Base-by-base conservation (phyloP, 805 yeast genomes). In the Ogataea pilisensis region DNA sequence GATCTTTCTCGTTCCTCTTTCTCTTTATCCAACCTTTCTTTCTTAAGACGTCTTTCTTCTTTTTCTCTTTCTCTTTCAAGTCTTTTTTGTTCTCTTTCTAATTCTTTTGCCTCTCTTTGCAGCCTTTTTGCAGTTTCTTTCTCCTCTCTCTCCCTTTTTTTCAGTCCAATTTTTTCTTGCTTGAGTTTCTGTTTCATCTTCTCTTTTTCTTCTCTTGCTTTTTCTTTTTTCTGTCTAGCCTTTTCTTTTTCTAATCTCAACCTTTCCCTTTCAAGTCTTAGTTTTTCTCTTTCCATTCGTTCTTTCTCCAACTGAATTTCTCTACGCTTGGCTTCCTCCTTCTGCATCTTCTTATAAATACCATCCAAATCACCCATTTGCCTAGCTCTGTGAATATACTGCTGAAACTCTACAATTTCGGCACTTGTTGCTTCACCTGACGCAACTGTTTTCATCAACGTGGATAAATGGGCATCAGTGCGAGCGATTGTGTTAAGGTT, bases 371-470 rank as follows among this genome's bases (percentile, higher is more conserved):
- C 66, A 8, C 89, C 87, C 89, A 83, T 82, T 22, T 73, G 78
- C 46, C 84, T 73, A 0, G 97, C 97, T 40, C 79, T 69, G 44
- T 78, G 80, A 42, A 91, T 88, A 52, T 85, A 85, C 17, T 75
- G 80, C 60, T 90, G 95, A 59, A 91, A 91, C 34, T 77, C 80
- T 19, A 76, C 66, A 14, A 91, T 83, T 58, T 88, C 91, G 6
- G 73, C 80, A 5, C 77, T 74, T 1, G 79, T 60, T 0, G 96
- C 96, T 19, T 69, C 72, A 4, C 95, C 95, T 41, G 82, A 75
- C 0, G 98, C 97, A 2, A 91, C 96, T 5, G 73, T 75, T 46
- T 82, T 80, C 96, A 91, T 89, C 38, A 91, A 65, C 1, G 73
- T 63, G 48, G 80, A 83, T 37, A 91, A 63, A 4, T 80, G 72